phyloP scores from a whole-genome alignment of 768 basidiomycete genomes.

The Amylocystis lapponica region DNA sequence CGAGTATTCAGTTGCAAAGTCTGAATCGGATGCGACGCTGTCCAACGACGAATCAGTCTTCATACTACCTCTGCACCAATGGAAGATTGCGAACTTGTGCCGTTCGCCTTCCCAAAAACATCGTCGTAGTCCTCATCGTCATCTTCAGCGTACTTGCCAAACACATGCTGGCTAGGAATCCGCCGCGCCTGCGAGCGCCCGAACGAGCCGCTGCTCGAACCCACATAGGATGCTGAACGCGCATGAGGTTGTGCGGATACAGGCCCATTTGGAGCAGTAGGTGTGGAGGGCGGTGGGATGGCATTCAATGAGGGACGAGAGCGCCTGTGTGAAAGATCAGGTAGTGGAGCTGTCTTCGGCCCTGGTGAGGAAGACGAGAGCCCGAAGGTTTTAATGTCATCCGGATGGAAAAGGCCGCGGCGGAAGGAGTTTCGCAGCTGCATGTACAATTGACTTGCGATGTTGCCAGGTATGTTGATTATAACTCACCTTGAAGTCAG shows the following conservation, averaged over 20 bases:
- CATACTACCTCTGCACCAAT: not conserved
- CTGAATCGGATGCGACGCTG: constrained; percentile 57
- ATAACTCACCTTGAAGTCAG: constrained; percentile 67
- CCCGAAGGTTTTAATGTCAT: constrained; percentile 81
- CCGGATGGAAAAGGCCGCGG: constrained; percentile 82
- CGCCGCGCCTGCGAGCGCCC: constrained; percentile 61
- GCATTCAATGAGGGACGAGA: constrained; percentile 52
- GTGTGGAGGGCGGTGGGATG: constrained; percentile 16
- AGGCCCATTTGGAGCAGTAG: constrained; percentile 15
- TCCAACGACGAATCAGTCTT: constrained; percentile 2
- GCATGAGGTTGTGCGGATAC: constrained; percentile 37
- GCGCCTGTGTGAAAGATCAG: constrained; percentile 43
- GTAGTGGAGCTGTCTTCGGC: constrained; percentile 65
- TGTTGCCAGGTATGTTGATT: too few relatives aligned
- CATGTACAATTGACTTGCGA: not conserved
- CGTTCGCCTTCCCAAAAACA: constrained; percentile 78
- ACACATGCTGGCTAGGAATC: constrained; percentile 52
- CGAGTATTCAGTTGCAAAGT: constrained; percentile 82
- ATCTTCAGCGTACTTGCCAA: constrained; percentile 82
- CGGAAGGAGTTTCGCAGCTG: constrained; percentile 67
- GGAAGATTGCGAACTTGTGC: constrained; percentile 25
- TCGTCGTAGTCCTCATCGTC: constrained; percentile 95
- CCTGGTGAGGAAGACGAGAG: constrained; percentile 43
- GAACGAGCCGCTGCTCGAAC: constrained; percentile 45
- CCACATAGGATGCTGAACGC: constrained; percentile 43